phyloP scores from a whole-genome alignment of 2,329 filamentous ascomycete genomes.

The Ceratocystis cubensis region DNA sequence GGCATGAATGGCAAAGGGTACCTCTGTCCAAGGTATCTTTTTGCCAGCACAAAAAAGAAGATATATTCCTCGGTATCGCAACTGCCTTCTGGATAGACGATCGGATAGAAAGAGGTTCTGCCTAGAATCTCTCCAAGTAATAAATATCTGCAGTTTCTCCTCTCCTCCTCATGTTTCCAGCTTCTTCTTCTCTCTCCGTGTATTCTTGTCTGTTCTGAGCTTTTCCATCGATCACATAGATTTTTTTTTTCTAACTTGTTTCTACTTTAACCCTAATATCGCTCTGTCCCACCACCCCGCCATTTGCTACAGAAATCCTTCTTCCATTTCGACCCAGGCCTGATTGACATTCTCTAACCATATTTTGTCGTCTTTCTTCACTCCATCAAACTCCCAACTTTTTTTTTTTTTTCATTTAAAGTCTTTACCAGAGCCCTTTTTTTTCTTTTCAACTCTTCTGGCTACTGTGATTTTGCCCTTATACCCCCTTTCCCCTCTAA shows the following conservation, averaged over 20 bases:
- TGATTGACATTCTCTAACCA: slow-evolving; percentile 14
- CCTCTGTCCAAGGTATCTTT: not conserved
- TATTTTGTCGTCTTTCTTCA: slow-evolving; percentile 11
- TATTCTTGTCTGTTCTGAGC: slow-evolving; percentile 1
- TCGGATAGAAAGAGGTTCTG: not conserved
- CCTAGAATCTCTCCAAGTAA: not conserved
- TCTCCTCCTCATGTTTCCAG: not conserved
- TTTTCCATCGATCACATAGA: not conserved
- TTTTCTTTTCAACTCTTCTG: slow-evolving; percentile 13
- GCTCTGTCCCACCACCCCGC: slow-evolving; percentile 14
- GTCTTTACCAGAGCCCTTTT: slow-evolving; percentile 15
- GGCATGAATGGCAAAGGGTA: not conserved
- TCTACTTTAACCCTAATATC: not conserved
- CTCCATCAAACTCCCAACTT: slow-evolving; percentile 17
- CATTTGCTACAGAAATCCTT: slow-evolving; percentile 19
- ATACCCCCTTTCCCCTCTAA: not conserved
- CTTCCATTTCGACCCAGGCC: slow-evolving; percentile 7
- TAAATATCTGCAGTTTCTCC: not conserved
- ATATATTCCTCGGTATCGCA: not conserved
- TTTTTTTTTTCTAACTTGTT: not conserved
- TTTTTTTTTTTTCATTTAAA: slow-evolving; percentile 14
- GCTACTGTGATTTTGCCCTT: slow-evolving; percentile 2
- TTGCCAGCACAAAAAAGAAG: not conserved
- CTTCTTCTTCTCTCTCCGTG: not conserved
- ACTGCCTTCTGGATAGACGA: not conserved